phyloP scores from a whole-genome alignment of 148 eudicot genomes.

The Simmondsia chinensis region DNA sequence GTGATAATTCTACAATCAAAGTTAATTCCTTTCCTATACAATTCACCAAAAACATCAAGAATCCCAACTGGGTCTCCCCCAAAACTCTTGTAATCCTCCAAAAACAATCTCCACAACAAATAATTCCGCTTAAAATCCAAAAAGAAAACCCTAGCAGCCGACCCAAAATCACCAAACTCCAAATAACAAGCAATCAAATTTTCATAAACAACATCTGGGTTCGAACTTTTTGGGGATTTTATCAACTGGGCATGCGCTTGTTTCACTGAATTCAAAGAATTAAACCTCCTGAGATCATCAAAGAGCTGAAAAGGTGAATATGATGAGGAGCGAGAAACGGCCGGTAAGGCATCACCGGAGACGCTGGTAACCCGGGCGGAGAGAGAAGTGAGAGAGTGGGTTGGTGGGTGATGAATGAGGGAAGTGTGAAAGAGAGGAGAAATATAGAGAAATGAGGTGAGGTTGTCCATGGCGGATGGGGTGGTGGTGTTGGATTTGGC shows the following conservation, averaged over 20 bases:
- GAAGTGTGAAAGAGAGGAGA: constrained; percentile 10
- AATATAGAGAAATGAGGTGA: constrained; percentile 7
- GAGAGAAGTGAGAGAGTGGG: constrained; percentile 6
- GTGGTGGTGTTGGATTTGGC: too few species aligned
- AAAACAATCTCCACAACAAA: constrained; percentile 33
- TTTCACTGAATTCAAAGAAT: constrained; percentile 29
- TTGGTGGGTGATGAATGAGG: constrained; percentile 6
- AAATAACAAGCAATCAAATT: constrained; percentile 39
- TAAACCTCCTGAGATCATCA: constrained; percentile 12
- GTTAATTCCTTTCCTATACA: constrained; percentile 38
- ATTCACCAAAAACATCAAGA: constrained; percentile 42
- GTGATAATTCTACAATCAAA: constrained; percentile 29
- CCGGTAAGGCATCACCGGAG: constrained; percentile 4
- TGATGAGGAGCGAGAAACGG: constrained; percentile 16
- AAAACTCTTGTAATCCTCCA: constrained; percentile 33
- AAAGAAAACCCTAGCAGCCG: constrained; percentile 40
- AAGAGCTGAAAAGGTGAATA: neutral
- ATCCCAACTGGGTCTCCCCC: constrained; percentile 53
- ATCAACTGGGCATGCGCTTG: constrained; percentile 44
- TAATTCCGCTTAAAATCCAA: constrained; percentile 23
- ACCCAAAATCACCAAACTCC: constrained; percentile 34
- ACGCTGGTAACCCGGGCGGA: constrained; percentile 13
- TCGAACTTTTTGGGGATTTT: constrained; percentile 18
- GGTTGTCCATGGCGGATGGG: constrained; percentile 2
- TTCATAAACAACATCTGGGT: constrained; percentile 15